These are phyloP conservation scores for Exophiala lecanii-corni DNA, from an alignment of 2,329 filamentous ascomycete species.

Conservation along the genomic window DNA sequence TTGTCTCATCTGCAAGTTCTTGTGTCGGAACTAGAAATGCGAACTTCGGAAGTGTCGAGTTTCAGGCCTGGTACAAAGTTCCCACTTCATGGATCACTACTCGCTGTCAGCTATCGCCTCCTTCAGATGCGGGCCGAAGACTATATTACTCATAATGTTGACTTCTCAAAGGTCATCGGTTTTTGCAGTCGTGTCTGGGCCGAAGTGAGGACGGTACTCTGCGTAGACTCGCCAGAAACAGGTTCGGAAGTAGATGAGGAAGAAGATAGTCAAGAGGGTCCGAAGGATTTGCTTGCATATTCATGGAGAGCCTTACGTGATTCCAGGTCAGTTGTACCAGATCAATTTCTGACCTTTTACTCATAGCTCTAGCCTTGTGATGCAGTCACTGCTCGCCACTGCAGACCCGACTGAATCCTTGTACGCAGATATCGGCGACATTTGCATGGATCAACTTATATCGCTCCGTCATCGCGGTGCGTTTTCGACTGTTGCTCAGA, in stretches of 20 bases:
- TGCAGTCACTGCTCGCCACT: constrained; percentile 55
- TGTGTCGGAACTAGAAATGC: constrained; percentile 4
- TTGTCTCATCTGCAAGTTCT: not conserved
- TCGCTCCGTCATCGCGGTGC: constrained; percentile 84
- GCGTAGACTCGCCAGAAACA: constrained; percentile 91
- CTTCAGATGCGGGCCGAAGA: constrained; percentile 4
- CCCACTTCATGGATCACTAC: constrained; percentile 22
- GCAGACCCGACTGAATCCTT: constrained; percentile 47
- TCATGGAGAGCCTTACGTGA: constrained; percentile 95
- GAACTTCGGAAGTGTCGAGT: not conserved
- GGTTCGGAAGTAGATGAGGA: constrained; percentile 58
- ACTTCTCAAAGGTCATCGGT: constrained; percentile 48
- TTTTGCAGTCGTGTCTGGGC: constrained; percentile 70
- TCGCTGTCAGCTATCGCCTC: constrained; percentile 17
- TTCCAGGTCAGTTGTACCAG: constrained; percentile 60
- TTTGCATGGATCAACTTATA: constrained; percentile 78
- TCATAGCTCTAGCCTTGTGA: constrained; percentile 57
- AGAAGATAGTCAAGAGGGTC: constrained; percentile 69
- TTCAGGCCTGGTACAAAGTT: constrained; percentile 13
- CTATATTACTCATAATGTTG: constrained; percentile 30
- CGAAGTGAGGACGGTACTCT: constrained; percentile 71
- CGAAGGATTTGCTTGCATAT: constrained; percentile 88
- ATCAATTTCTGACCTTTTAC: constrained; percentile 7
- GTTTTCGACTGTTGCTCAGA: constrained; percentile 86
- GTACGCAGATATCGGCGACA: constrained; percentile 62